These are phyloP conservation scores for Hypoxylon sp. DNA, from an alignment of 2,329 filamentous ascomycete species.

Conservation along the genomic window DNA sequence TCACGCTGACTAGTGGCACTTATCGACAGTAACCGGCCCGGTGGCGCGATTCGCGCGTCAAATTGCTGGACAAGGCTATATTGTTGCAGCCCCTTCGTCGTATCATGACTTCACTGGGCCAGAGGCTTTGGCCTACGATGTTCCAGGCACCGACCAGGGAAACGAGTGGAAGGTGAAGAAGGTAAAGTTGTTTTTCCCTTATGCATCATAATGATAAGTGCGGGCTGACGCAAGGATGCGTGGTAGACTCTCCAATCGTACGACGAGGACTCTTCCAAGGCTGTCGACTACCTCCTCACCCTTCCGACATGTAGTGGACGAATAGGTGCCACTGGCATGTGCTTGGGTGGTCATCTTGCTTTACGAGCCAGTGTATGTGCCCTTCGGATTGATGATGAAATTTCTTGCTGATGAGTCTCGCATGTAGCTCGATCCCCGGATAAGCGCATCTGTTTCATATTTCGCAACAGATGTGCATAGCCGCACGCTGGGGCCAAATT, in stretches of 20 bases:
- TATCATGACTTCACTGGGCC: conserved; percentile 95
- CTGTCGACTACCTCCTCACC: conserved; percentile 78
- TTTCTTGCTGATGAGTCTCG: conserved; percentile 9
- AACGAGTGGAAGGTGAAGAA: conserved; percentile 90
- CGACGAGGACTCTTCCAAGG: conserved; percentile 80
- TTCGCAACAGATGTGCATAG: conserved; percentile 94
- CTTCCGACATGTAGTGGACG: conserved; percentile 85
- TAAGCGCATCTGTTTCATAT: conserved; percentile 85
- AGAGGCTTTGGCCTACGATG: conserved; percentile 87
- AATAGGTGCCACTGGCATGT: conserved; percentile 89
- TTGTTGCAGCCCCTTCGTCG: conserved; percentile 89
- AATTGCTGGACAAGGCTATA: conserved; percentile 93
- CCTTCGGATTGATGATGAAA: neutral
- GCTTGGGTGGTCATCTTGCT: conserved; percentile 89
- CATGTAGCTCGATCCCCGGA: conserved; percentile 81
- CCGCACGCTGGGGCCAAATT: conserved; percentile 77
- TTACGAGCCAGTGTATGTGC: conserved; percentile 68
- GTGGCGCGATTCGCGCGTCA: conserved; percentile 91
- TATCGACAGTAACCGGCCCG: conserved; percentile 82
- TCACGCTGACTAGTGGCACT: conserved; percentile 29
- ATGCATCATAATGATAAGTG: conserved; percentile 24
- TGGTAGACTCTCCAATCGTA: conserved; percentile 84
- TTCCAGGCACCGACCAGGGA: conserved; percentile 86
- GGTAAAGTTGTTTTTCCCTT: conserved; percentile 60
- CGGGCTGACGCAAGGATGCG: conserved; percentile 26